Percentiles rank a stretch among this genome's conserved stretches.
Evolutionary conservation across 805 yeast genomes (phyloP).

Genomic region (Yarrowia sp.): DNA sequence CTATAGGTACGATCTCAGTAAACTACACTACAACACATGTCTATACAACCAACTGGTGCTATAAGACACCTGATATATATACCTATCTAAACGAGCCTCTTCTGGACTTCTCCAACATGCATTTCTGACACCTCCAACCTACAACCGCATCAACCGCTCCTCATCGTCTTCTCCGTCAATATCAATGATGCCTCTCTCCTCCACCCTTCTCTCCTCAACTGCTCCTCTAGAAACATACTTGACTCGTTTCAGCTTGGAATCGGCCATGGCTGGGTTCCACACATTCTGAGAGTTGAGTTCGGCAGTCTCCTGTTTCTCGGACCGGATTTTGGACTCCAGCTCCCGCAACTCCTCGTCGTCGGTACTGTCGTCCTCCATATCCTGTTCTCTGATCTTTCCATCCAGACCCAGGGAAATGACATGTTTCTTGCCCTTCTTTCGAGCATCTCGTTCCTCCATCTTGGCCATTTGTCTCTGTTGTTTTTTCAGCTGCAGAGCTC

Average conservation of each 20-base stretch:
- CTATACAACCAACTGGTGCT: too few relatives aligned
- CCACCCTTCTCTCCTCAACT: neutral
- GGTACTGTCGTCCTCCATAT: slow-evolving; percentile 28
- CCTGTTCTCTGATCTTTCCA: slow-evolving; percentile 64
- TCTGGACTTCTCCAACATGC: too few relatives aligned
- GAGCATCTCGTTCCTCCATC: slow-evolving; percentile 55
- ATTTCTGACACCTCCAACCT: neutral
- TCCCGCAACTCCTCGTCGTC: slow-evolving; percentile 28
- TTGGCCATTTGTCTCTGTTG: slow-evolving; percentile 75
- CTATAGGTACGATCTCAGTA: too few relatives aligned
- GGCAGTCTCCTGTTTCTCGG: neutral
- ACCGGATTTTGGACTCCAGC: neutral
- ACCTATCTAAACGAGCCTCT: too few relatives aligned
- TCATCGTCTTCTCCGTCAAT: slow-evolving; percentile 16
- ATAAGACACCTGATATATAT: too few relatives aligned
- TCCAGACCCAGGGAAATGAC: slow-evolving; percentile 74
- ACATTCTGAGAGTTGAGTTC: neutral
- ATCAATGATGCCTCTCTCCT: neutral
- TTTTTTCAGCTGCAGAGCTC: slow-evolving; percentile 79
- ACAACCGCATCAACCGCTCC: neutral
- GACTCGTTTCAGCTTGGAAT: slow-evolving; percentile 3
- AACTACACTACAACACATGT: too few relatives aligned
- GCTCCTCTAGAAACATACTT: neutral
- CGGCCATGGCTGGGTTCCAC: slow-evolving; percentile 12
- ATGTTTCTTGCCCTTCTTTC: slow-evolving; percentile 67